These are phyloP conservation scores for Dictyostelium capitatum DNA, from an alignment of 78 protist species.

Conservation along the genomic window DNA sequence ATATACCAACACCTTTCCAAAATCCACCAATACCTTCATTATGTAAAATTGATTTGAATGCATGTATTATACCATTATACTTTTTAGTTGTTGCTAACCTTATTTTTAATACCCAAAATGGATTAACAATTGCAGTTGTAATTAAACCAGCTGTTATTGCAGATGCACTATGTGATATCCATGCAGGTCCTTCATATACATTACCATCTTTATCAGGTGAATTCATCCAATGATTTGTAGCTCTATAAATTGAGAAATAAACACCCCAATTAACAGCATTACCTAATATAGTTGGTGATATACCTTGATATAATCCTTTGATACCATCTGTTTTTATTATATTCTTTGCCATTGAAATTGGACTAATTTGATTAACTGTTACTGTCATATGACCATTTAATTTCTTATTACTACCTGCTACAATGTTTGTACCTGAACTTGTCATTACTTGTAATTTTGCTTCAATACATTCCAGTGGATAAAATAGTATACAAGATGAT, in stretches of 20 bases:
- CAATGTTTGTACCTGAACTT: background rate
- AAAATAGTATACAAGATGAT: slow-evolving; percentile 48
- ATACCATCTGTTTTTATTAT: slow-evolving; percentile 45
- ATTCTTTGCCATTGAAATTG: slow-evolving; percentile 16
- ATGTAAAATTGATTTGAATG: slow-evolving; percentile 26
- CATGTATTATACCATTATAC: slow-evolving; percentile 36
- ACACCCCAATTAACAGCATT: slow-evolving; percentile 82
- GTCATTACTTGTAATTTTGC: slow-evolving; percentile 56
- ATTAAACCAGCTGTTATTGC: slow-evolving; percentile 32
- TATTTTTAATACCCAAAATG: slow-evolving; percentile 79
- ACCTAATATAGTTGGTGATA: slow-evolving; percentile 60
- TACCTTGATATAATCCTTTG: slow-evolving; percentile 60
- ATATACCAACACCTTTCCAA: slow-evolving; percentile 77
- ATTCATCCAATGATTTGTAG: slow-evolving; percentile 61
- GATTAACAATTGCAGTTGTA: slow-evolving; percentile 58
- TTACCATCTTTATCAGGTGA: background rate
- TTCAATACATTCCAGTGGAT: slow-evolving; percentile 66
- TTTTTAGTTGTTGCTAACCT: slow-evolving; percentile 54
- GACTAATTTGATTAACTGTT: background rate
- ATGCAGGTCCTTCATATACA: slow-evolving; percentile 10
- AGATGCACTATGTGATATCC: slow-evolving; percentile 27
- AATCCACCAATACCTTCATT: slow-evolving; percentile 62
- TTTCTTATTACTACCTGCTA: background rate
- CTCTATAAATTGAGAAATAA: slow-evolving; percentile 53
- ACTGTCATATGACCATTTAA: background rate